Base-by-base conservation (phyloP, 371 early-diverging fungal genomes). In the Actinomucor elegans region DNA sequence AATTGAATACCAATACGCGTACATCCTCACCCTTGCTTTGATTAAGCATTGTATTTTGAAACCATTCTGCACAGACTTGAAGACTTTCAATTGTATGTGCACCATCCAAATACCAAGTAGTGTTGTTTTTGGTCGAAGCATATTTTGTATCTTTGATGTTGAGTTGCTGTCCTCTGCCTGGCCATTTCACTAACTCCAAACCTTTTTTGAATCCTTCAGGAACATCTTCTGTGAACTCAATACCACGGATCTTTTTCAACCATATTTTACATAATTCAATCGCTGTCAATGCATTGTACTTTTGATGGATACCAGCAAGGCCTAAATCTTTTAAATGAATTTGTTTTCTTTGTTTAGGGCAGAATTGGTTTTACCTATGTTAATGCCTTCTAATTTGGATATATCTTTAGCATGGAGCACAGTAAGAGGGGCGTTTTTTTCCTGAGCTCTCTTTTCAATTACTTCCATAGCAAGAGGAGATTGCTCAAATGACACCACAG, bases 11-110 rank as follows among this genome's bases (percentile, higher is more conserved):
- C 27, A 97, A 65, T 4, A 89, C 69, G 40, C 79, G 79, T 2
- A 54, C 44, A 11, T 20, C 56, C 56, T 51, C 46, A n/a, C 17
- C 54, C 54, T 48, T 61, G 55, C 9, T 59, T 43, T 5, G 60
- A 27, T 46, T 32, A 20, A 51, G 26, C 9, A 67, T 60, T 32
- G 53, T 70, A 1, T 66, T 69, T 38, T 69, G 52, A 62, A 89
- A 94, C 94, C 94, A 94, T 12, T 76, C 73, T 1, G 80, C 83
- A 55, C 94, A 93, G 0, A 86, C 90, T n/a, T 73, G 55, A 24
- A 94, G 77, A 63, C 93, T 92, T 64, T 97, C 97, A 7, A 73
- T 66, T 0, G 98, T 98, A 61, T 98, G 98, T 0, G 98, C 98
- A 17, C 98, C 98, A 67, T 98, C 98, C 35, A 94, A 67, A 64